Conservation (phyloP, 176 grass and related monocot species). For the Zoysia japonica region DNA sequence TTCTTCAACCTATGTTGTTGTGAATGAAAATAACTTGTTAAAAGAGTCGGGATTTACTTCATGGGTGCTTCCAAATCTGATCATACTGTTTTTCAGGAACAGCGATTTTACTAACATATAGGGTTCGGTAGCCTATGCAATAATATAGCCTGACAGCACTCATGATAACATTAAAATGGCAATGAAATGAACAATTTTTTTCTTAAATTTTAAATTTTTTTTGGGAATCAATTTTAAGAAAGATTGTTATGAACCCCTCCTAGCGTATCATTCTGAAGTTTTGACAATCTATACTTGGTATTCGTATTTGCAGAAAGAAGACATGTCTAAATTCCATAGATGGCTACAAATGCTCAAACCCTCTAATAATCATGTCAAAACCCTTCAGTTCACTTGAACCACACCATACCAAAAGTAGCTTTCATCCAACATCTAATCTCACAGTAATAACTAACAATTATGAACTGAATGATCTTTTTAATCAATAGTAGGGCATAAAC, state of each 20-base stretch:
- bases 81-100: not conserved
- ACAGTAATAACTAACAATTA: not conserved
- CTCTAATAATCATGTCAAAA: conserved; percentile 5
- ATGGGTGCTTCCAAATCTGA: not conserved
- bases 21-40: conserved; percentile 11
- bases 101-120: not conserved
- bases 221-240: not conserved
- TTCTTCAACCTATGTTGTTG: conserved; percentile 46
- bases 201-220: not conserved
- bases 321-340: not conserved
- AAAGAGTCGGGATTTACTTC: not conserved
- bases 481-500: no score
- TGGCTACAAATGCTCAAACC: not conserved
- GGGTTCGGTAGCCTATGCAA: not conserved
- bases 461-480: not conserved
- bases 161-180: not conserved
- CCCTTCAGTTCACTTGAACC: not conserved
- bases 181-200: not conserved
- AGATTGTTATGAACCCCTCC: not conserved
- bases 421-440: not conserved
- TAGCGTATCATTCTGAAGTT: not conserved
- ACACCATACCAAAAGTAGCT: not conserved
- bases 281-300: not conserved
- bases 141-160: not conserved
- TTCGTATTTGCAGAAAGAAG: not conserved